Evolutionary conservation across 257 asterid species (phyloP), one percentile per base, ranked within the genome.

Genomic region (Lithospermum erythrorhizon): DNA sequence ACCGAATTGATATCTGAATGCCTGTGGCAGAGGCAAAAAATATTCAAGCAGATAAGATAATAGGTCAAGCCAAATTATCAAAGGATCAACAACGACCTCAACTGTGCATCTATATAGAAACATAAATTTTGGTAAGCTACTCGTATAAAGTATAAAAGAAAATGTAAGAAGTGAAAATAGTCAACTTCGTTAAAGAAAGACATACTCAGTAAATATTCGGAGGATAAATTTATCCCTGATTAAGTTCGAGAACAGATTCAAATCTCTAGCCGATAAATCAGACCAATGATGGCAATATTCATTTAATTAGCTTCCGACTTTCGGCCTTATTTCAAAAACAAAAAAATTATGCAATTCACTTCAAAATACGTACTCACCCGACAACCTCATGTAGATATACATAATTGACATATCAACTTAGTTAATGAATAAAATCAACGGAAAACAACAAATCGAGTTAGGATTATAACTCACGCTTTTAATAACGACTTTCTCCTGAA

Each of bases 1-100:
- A 76, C 90, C 83, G 81, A 78, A 75, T 68, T 75, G 74, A 78
- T 58, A 63, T 89, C 97, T 61, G 95, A 84, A 71, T 65, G 83
- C 75, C 97, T 87, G 73, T 82, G 78, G 57, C 84, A 51, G n/a
- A n/a, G n/a, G n/a, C n/a, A n/a, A n/a, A n/a, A 69, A 65, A 64
- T 58, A 64, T 63, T 65, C 35, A 72, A 27, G 32, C 45, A 65
- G 21, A 58, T 61, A 47, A 27, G 62, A 15, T 59, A 58, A 58
- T 48, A 57, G 37, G 56, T 11, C 56, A 68, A 24, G 68, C 21
- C 70, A 59, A 61, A 24, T 19, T 52, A 7, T 21, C 6, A 53
- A 27, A 27, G 21, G 22, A 8, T 18, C 14, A 8, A 27, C 32
- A 27, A 7, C 6, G 32, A 27, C 32, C 5, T 27, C 32, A 27